Percentiles rank a stretch among this genome's conserved stretches.
Conservation (phyloP, 2,329 filamentous ascomycete genomes). For the Verticillium isaacii region DNA sequence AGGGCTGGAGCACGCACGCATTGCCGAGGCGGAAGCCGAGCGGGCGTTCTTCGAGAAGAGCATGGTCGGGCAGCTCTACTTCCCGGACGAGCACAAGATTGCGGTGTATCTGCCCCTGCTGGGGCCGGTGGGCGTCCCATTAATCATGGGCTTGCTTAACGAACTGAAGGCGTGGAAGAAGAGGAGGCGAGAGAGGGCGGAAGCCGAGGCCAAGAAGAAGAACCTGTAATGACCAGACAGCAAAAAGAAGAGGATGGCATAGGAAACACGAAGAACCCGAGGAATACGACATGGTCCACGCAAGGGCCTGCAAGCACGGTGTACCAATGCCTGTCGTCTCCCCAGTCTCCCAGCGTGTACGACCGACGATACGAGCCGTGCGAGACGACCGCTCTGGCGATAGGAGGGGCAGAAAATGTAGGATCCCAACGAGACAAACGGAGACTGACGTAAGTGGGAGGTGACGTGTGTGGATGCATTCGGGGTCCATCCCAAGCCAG, state of each 20-base stretch:
- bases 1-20: conserved; percentile 74
- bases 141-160: conserved; percentile 78
- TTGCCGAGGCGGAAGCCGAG: conserved; percentile 85
- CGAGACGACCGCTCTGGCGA: too few species aligned
- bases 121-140: conserved; percentile 84
- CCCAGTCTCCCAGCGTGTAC: background rate
- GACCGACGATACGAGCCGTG: background rate
- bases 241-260: background rate
- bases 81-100: conserved; percentile 97
- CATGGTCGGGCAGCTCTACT: conserved; percentile 98
- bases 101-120: conserved; percentile 91
- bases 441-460: background rate
- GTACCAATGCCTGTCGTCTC: background rate
- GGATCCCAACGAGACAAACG: background rate
- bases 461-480: background rate
- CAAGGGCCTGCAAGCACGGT: background rate
- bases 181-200: conserved; percentile 38
- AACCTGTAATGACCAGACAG: conserved; percentile 10
- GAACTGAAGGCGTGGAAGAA: conserved; percentile 65
- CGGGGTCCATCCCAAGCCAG: background rate
- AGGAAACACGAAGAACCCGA: background rate
- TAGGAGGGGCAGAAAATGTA: background rate
- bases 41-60: conserved; percentile 97
- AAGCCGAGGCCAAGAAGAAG: conserved; percentile 28
- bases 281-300: background rate